Evolutionary conservation across 1,139 yeast species (phyloP).

Genomic region (Suhomyces kunorum): DNA sequence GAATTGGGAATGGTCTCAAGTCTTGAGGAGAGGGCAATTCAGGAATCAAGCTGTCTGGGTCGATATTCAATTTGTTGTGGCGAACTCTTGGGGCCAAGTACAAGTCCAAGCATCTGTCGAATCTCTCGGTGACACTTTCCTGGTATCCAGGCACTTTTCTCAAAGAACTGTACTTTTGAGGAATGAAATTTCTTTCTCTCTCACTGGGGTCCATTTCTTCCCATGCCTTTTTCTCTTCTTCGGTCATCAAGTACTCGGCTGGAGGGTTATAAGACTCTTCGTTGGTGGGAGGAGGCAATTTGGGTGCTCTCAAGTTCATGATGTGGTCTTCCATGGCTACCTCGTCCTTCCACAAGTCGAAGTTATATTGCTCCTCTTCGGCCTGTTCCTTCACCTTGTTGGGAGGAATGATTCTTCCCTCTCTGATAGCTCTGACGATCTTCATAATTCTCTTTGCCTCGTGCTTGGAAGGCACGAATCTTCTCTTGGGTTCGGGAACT

Average conservation of each 20-base stretch:
- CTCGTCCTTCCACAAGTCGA: constrained; percentile 84
- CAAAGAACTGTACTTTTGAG: constrained; percentile 77
- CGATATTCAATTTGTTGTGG: constrained; percentile 85
- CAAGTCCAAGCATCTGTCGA: constrained; percentile 90
- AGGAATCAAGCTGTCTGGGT: constrained; percentile 94
- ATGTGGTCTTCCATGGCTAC: constrained; percentile 63
- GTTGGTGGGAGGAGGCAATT: constrained; percentile 91
- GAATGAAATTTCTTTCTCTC: constrained; percentile 75
- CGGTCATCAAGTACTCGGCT: constrained; percentile 81
- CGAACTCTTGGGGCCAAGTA: constrained; percentile 97
- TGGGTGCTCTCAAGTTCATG: constrained; percentile 94
- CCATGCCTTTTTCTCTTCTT: constrained; percentile 78
- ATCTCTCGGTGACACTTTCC: constrained; percentile 82
- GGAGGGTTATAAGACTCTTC: constrained; percentile 98
- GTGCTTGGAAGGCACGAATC: constrained; percentile 94
- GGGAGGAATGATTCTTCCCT: constrained; percentile 87
- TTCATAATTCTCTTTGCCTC: constrained; percentile 97
- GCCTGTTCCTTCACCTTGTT: constrained; percentile 54
- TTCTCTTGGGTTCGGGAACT: constrained; percentile 93
- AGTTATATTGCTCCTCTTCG: constrained; percentile 53
- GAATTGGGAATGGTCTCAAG: constrained; percentile 96
- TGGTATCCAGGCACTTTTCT: constrained; percentile 94
- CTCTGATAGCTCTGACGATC: constrained; percentile 92
- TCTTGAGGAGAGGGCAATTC: constrained; percentile 97
- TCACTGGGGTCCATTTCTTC: constrained; percentile 71